These are phyloP conservation scores for Picea glauca DNA, from an alignment of 75 land plant species.

Conservation along the genomic window DNA sequence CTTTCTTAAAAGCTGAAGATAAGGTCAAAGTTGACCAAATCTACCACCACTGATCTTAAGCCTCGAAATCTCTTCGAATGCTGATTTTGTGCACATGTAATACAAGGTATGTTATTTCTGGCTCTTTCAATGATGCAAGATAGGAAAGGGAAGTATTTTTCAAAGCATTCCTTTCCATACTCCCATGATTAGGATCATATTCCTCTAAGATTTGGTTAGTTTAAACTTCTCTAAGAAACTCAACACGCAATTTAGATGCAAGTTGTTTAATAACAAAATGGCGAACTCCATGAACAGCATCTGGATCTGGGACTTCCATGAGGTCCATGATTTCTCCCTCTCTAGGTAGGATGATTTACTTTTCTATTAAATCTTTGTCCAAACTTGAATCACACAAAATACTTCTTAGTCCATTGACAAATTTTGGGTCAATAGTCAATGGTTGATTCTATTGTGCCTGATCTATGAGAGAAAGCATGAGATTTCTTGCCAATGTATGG, in stretches of 20 bases:
- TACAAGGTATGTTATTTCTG: too few species aligned
- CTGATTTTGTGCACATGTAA: too few species aligned
- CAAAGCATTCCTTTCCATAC: constrained; percentile 77
- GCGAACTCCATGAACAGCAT: constrained; percentile 90
- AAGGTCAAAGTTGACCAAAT: too few species aligned
- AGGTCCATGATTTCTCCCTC: constrained; percentile 91
- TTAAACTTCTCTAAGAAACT: constrained; percentile 52
- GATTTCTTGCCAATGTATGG: constrained; percentile 78
- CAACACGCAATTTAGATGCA: constrained; percentile 53
- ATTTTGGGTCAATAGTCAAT: constrained; percentile 51
- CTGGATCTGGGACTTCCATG: constrained; percentile 93
- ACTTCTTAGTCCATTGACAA: constrained; percentile 67
- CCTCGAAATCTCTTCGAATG: too few species aligned
- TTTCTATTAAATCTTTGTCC: constrained; percentile 93
- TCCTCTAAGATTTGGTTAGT: constrained; percentile 58
- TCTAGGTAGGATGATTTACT: constrained; percentile 81
- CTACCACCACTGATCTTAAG: too few species aligned
- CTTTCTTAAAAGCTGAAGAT: too few species aligned
- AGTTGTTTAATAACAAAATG: constrained; percentile 69
- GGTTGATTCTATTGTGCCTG: constrained; percentile 60
- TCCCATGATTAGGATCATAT: constrained; percentile 64
- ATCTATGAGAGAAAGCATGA: constrained; percentile 68
- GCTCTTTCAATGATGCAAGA: too few species aligned
- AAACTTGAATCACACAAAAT: constrained; percentile 57
- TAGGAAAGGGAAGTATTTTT: constrained; percentile 57